Conservation (phyloP, 257 asterid genomes). For the Misopates orontium region DNA sequence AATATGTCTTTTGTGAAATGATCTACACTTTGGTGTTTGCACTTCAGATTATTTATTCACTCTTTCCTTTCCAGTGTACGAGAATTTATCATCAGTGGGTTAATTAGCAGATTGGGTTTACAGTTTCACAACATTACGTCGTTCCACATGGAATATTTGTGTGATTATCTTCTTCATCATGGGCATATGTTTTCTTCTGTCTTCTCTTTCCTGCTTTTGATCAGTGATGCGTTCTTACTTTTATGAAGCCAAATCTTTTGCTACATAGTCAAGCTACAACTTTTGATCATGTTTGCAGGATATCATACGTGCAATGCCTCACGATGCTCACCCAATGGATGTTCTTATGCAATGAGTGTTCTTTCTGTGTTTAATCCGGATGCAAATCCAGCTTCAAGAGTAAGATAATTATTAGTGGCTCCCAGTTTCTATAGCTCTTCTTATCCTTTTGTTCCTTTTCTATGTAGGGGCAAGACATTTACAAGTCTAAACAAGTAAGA, state of each 20-base stretch:
- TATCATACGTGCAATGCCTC: conserved; percentile 97
- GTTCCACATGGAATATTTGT: conserved; percentile 57
- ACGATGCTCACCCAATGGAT: conserved; percentile 99
- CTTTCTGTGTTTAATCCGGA: conserved; percentile 97
- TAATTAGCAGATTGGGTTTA: conserved; percentile 96
- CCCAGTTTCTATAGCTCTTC: conserved; percentile 12
- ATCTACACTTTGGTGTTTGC: too few relatives aligned
- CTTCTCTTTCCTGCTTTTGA: too few relatives aligned
- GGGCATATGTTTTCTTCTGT: neutral
- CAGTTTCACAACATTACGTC: conserved; percentile 82
- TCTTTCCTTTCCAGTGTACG: conserved; percentile 62
- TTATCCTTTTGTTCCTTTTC: conserved; percentile 16
- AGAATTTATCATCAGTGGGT: conserved; percentile 78
- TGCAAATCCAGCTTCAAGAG: conserved; percentile 99
- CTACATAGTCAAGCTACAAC: too few relatives aligned
- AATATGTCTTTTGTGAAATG: too few relatives aligned
- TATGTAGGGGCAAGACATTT: conserved; percentile 77
- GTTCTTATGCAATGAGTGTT: conserved; percentile 95
- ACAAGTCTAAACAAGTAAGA: conserved; percentile 85
- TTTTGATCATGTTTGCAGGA: conserved; percentile 67
- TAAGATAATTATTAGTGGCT: conserved; percentile 37
- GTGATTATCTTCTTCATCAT: conserved; percentile 13
- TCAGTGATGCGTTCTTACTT: too few relatives aligned
- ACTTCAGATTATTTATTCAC: conserved; percentile 8
- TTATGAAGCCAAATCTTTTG: too few relatives aligned